These are phyloP conservation scores for Lagenaria siceraria DNA, from an alignment of 306 rosid species.

Conservation along the genomic window DNA sequence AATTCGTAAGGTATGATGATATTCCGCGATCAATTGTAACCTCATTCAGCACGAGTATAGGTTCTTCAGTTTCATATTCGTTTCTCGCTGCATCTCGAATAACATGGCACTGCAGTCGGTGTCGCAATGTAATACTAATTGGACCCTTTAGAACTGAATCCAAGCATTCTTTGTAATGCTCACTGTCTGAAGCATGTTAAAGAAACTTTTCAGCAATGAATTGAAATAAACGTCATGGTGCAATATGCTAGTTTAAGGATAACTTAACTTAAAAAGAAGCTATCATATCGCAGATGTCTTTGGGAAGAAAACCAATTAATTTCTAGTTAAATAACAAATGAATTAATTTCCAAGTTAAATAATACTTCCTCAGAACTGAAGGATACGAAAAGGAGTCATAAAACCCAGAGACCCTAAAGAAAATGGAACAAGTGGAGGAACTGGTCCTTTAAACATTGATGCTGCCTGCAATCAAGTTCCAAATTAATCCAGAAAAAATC, in stretches of 20 bases:
- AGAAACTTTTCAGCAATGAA: slow-evolving; percentile 18
- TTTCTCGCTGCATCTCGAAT: slow-evolving; percentile 69
- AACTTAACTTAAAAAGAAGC: neutral
- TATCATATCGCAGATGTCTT: neutral
- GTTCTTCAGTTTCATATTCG: slow-evolving; percentile 81
- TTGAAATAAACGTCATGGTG: neutral
- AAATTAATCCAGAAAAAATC: slow-evolving; percentile 1
- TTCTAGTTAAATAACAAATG: neutral
- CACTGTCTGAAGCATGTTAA: slow-evolving; percentile 77
- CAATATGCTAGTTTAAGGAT: neutral
- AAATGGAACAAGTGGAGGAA: slow-evolving; percentile 92
- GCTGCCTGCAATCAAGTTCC: slow-evolving; percentile 66
- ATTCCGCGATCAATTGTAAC: slow-evolving; percentile 96
- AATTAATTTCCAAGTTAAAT: neutral
- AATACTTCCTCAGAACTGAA: slow-evolving; percentile 12
- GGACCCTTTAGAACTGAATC: slow-evolving; percentile 80
- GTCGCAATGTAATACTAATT: slow-evolving; percentile 74
- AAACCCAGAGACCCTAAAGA: slow-evolving; percentile 94
- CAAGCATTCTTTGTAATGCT: slow-evolving; percentile 62
- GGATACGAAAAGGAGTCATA: slow-evolving; percentile 98
- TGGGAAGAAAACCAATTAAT: neutral
- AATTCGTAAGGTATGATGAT: slow-evolving; percentile 83
- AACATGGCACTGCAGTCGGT: slow-evolving; percentile 72
- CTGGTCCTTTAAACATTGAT: slow-evolving; percentile 95
- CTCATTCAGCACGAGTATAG: slow-evolving; percentile 76